Evolutionary conservation across 129 eudicot species (phyloP), one percentile per base, ranked within the genome.

Genomic region (Chrysanthemum seticuspe): DNA sequence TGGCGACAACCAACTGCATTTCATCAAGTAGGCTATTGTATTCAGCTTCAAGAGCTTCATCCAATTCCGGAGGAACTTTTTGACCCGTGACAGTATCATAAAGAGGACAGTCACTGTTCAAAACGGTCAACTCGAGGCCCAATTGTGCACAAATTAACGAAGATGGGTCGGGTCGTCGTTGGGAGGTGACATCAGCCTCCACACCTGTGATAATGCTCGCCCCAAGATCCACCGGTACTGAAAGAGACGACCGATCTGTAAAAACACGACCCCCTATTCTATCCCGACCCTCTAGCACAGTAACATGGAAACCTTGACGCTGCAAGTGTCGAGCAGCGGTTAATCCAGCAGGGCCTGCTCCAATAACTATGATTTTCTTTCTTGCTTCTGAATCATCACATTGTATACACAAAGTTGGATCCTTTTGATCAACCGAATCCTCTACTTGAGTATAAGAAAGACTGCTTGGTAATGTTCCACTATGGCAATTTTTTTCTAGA

Each of bases 201-300:
- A 95, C 96, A 67, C 99, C 99, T 13, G 99, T 95, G 71, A 95
- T 95, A 64, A 95, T 95, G 75, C 99, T 95, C 53, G 99, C 99
- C 62, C 99, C 99, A 58, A 95, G 99, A 82, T 95, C 99, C 59
- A 95, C 99, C 4, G 97, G 99, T 54, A 95, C 99, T n/a, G 96
- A 91, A 59, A 91, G 95, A 60, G 99, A 95, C 55, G 87, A 82
- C 45, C 73, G 87, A 52, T 91, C 99, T 0, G 99, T 95, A 87
- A 81, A 87, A 78, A 95, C 97, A 48, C 99, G 99, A 25, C 99
- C 99, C 14, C 99, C 99, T 36, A 91, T 76, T 87, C 99, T 88
- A 84, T 81, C 82, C 76, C 99, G 86, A 40, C 91, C 96, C 90
- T 95, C 99, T 63, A 95, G 82, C 69, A 95, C 85, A 18, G 86